These are phyloP conservation scores for Dactylonectria estremocensis DNA, from an alignment of 2,329 filamentous ascomycete genomes.

Conservation along the genomic window DNA sequence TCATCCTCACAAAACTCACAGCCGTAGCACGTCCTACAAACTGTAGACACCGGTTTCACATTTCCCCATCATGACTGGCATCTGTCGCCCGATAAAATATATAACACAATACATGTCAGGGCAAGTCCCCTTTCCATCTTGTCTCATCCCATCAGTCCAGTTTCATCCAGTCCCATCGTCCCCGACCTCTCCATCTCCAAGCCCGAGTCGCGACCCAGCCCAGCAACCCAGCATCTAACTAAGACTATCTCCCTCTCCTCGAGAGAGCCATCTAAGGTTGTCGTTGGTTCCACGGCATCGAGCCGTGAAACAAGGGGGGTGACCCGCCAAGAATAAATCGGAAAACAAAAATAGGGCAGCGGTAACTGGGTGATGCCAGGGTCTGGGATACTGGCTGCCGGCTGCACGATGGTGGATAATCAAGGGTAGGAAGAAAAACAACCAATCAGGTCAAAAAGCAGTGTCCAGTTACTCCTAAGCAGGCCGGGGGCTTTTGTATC, in stretches of 20 bases:
- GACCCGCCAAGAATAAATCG: constrained; percentile 35
- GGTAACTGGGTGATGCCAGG: constrained; percentile 31
- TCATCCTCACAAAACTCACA: neutral
- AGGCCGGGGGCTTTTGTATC: constrained; percentile 39
- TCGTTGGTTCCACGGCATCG: constrained; percentile 32
- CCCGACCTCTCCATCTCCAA: constrained; percentile 20
- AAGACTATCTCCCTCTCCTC: constrained; percentile 30
- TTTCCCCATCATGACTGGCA: constrained; percentile 23
- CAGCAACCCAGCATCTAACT: constrained; percentile 30
- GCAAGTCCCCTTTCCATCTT: constrained; percentile 16
- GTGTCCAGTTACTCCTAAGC: constrained; percentile 45
- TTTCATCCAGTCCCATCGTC: constrained; percentile 36
- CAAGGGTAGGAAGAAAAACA: constrained; percentile 17
- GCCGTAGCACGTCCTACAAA: neutral
- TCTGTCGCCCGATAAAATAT: constrained; percentile 31
- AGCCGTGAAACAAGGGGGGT: constrained; percentile 31
- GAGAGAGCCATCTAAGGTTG: constrained; percentile 29
- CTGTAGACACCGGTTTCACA: constrained; percentile 7
- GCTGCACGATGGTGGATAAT: constrained; percentile 22
- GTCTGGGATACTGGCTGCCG: constrained; percentile 16
- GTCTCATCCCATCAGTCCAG: constrained; percentile 22
- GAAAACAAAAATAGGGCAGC: constrained; percentile 32
- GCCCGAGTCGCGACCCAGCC: constrained; percentile 11
- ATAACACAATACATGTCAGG: constrained; percentile 36
- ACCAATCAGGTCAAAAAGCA: constrained; percentile 37